Conservation (phyloP, 495 filamentous ascomycete genomes). For the Haplographium delicatum region DNA sequence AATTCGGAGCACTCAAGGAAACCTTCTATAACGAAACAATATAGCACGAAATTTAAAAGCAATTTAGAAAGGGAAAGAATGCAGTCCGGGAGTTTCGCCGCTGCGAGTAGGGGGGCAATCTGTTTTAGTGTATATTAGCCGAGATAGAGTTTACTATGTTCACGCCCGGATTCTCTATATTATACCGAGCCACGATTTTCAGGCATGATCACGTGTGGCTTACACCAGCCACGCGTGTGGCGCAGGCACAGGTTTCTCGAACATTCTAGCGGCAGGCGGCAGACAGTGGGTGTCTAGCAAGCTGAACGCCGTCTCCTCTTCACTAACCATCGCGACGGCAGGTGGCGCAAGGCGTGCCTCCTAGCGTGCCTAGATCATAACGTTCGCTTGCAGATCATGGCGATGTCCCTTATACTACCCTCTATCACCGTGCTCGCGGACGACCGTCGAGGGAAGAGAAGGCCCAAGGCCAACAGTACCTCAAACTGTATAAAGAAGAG, state of each 20-base stretch:
- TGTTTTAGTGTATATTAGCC: slow-evolving; percentile 10
- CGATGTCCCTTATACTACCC: slow-evolving; percentile 4
- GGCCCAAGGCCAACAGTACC: slow-evolving; percentile 11
- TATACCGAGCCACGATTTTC: slow-evolving; percentile 4
- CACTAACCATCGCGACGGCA: slow-evolving; percentile 2
- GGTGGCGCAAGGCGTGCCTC: slow-evolving; percentile 7
- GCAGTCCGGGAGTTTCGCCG: slow-evolving; percentile 12
- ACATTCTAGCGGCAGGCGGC: slow-evolving; percentile 11
- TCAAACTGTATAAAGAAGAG: slow-evolving; percentile 4
- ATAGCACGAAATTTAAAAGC: slow-evolving; percentile 14
- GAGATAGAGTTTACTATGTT: slow-evolving; percentile 8
- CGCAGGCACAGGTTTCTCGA: slow-evolving; percentile 14
- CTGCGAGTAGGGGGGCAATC: slow-evolving; percentile 1
- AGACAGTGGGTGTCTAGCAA: neutral
- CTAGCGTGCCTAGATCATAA: slow-evolving; percentile 13
- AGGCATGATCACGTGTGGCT: slow-evolving; percentile 3
- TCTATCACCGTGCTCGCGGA: slow-evolving; percentile 19
- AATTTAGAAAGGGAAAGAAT: slow-evolving; percentile 10
- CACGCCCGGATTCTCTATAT: neutral
- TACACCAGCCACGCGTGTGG: slow-evolving; percentile 1
- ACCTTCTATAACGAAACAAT: slow-evolving; percentile 11
- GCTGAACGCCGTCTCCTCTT: neutral
- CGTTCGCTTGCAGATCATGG: slow-evolving; percentile 16
- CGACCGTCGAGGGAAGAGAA: slow-evolving; percentile 12
- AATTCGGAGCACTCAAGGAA: slow-evolving; percentile 12